phyloP scores from a whole-genome alignment of 371 early-diverging fungal species.

The Saksenaea oblongispora region DNA sequence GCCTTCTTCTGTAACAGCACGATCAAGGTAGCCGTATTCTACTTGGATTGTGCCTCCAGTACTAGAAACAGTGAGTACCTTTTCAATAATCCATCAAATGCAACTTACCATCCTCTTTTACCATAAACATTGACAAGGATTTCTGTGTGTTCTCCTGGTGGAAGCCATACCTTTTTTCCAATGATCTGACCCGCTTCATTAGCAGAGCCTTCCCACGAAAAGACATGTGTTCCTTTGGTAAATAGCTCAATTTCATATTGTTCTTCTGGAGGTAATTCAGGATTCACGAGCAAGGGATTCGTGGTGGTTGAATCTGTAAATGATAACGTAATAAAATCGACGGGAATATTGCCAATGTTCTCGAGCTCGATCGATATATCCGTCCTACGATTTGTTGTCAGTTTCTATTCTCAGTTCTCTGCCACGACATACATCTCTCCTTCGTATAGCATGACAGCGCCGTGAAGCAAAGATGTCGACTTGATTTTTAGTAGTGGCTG shows the following conservation, averaged over 20 bases:
- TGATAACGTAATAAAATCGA: conserved; percentile 70
- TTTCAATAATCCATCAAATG: background rate
- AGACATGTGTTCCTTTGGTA: conserved; percentile 66
- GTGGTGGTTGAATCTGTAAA: conserved; percentile 66
- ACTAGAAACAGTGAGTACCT: conserved; percentile 29
- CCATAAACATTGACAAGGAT: conserved; percentile 76
- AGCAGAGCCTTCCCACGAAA: conserved; percentile 60
- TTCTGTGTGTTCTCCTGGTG: conserved; percentile 58
- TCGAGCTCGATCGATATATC: conserved; percentile 65
- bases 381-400: conserved; percentile 32
- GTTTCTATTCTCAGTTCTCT: background rate
- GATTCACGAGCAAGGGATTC: conserved; percentile 38
- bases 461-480: conserved; percentile 58
- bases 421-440: conserved; percentile 73
- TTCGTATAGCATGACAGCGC: conserved; percentile 80
- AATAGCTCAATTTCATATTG: conserved; percentile 77
- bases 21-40: conserved; percentile 68
- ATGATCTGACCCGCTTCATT: conserved; percentile 20
- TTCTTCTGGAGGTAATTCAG: conserved; percentile 66
- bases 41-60: conserved; percentile 74
- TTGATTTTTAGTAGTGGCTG: conserved; percentile 71
- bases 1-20: conserved; percentile 12
- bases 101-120: conserved; percentile 68
- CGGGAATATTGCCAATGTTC: conserved; percentile 71
- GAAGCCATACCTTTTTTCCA: conserved; percentile 50